Conservation (phyloP, 139 green algal genomes). For the Picochlorum sp. region DNA sequence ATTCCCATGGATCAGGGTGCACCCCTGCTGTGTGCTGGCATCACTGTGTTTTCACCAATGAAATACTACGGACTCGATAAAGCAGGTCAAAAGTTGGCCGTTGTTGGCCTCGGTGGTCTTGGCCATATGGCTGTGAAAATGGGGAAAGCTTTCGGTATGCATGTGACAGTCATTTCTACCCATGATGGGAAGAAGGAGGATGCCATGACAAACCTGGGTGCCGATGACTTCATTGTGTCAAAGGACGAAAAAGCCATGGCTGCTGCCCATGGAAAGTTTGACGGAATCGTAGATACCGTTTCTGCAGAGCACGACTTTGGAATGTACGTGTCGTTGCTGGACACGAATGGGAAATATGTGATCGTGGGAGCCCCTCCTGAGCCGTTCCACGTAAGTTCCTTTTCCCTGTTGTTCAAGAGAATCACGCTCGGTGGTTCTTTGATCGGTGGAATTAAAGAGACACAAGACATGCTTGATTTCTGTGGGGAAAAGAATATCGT, state of each 20-base stretch:
- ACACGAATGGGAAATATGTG: slow-evolving; percentile 34
- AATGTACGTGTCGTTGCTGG: slow-evolving; percentile 21
- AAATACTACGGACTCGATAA: slow-evolving; percentile 62
- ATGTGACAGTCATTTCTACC: slow-evolving; percentile 64
- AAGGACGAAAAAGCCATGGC: slow-evolving; percentile 50
- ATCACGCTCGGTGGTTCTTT: slow-evolving; percentile 27
- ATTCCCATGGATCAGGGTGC: slow-evolving; percentile 43
- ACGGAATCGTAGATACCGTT: slow-evolving; percentile 85
- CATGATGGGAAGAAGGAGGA: slow-evolving; percentile 52
- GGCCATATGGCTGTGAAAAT: slow-evolving; percentile 61
- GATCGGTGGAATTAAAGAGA: slow-evolving; percentile 64
- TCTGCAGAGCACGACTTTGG: slow-evolving; percentile 47
- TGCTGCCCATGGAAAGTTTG: slow-evolving; percentile 26
- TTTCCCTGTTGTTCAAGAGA: slow-evolving; percentile 10
- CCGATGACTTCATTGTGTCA: slow-evolving; percentile 50
- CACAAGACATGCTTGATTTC: slow-evolving; percentile 71
- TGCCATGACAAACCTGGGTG: slow-evolving; percentile 43
- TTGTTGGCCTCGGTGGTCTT: slow-evolving; percentile 62
- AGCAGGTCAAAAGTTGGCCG: slow-evolving; percentile 53
- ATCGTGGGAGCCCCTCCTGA: slow-evolving; percentile 31
- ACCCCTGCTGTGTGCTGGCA: slow-evolving; percentile 74
- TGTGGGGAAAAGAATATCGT: slow-evolving; percentile 50
- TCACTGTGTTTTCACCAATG: slow-evolving; percentile 59
- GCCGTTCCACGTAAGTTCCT: slow-evolving; percentile 8
- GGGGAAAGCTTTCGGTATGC: slow-evolving; percentile 50